Evolutionary conservation across 192 early-diverging fungal genomes (phyloP), one percentile per base, ranked within the genome.

Genomic region (Coemansia sp.): DNA sequence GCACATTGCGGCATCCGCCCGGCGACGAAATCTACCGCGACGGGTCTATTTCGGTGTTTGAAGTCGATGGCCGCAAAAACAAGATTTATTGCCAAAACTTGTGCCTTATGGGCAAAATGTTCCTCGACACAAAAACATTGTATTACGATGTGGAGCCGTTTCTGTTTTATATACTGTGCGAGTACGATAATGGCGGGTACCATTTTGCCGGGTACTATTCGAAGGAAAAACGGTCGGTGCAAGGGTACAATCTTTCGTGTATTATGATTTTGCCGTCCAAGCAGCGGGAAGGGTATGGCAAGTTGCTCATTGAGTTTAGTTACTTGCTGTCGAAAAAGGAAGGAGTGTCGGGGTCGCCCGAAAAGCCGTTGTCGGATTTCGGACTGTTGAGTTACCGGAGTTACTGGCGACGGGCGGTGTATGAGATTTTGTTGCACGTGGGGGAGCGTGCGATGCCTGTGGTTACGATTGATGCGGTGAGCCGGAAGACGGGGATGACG

Each of bases 71-170:
- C 6, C 82, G 93, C 14, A 96, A 94, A 70, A 94, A 97, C 82
- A 98, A 97, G 80, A 87, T 96, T 16, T 98, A 98, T 63, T 97
- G 97, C 82, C 97, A 98, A 71, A 97, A 96, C 75, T 81, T 98
- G 26, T 98, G 97, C 62, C 84, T 98, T 11, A 72, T 98, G 23
- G 91, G 94, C 43, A 98, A 98, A 69, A 93, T 94, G 90, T 98
- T 97, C 73, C 73, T 98, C 16, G 95, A 97, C 83, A 93, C 94
- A 70, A 98, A 98, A 67, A 98, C 97, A 3, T 79, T 97, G 19
- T 98, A 95, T 69, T 98, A 97, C 69, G 97, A 98, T 61, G 89
- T 96, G 3, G 97, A 98, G 62, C 95, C 97, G 11, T 98, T 97
- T 70, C 77, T 98, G 29, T 98, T 98, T 64, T 98, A 98, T 65